These are phyloP conservation scores for Fraxinus americana DNA, from an alignment of 257 asterid species.

Conservation along the genomic window DNA sequence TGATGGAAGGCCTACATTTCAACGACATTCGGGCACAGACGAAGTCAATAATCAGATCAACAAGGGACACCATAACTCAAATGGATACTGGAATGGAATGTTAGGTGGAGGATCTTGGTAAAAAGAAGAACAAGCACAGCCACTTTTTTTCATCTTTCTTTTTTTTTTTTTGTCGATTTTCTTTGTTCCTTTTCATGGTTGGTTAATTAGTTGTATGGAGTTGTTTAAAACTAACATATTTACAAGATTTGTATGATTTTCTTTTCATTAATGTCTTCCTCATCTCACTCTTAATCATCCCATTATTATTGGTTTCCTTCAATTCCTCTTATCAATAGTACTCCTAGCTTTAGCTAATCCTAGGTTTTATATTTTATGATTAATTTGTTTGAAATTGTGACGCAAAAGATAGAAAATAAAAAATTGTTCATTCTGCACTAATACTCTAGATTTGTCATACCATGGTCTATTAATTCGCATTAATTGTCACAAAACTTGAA, in stretches of 20 bases:
- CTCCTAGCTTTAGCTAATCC: neutral
- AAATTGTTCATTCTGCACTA: neutral
- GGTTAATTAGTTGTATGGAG: slow-evolving; percentile 18
- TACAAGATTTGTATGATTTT: neutral
- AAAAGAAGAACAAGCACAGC: slow-evolving; percentile 4
- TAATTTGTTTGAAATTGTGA: neutral
- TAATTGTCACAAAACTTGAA: neutral
- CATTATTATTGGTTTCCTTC: neutral
- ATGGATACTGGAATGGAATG: slow-evolving; percentile 62
- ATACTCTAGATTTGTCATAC: no score
- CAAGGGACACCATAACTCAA: slow-evolving; percentile 50
- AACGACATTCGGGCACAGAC: slow-evolving; percentile 31
- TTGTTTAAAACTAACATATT: slow-evolving; percentile 25
- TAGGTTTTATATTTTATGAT: neutral
- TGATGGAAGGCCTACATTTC: slow-evolving; percentile 56
- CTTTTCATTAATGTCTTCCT: neutral
- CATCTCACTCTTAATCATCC: neutral
- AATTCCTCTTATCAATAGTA: neutral
- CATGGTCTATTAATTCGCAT: no score
- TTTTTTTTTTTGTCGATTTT: neutral
- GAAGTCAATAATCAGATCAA: slow-evolving; percentile 31
- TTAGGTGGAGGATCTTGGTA: slow-evolving; percentile 47
- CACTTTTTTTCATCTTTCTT: neutral
- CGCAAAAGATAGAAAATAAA: neutral
- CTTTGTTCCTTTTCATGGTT: slow-evolving; percentile 1